Evolutionary conservation across 495 filamentous ascomycete species (phyloP).

Genomic region (Aspergillus asperescens): DNA sequence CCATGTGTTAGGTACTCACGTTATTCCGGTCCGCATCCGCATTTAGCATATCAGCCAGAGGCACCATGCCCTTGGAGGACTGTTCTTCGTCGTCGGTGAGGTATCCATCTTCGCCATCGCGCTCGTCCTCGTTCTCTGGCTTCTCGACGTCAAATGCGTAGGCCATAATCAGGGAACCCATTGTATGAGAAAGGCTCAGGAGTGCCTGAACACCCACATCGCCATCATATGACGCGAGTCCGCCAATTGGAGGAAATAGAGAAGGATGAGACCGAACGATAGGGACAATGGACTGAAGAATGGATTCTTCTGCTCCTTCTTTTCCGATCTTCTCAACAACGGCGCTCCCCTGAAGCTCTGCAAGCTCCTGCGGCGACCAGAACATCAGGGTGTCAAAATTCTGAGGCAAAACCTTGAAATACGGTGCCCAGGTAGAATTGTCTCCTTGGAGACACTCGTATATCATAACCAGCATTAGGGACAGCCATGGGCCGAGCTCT

Average conservation of each 20-base stretch:
- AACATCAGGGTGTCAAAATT: constrained; percentile 87
- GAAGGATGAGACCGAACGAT: constrained; percentile 44
- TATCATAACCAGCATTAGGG: constrained; percentile 74
- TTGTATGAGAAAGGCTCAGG: constrained; percentile 60
- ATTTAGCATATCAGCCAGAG: constrained; percentile 88
- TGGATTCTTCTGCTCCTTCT: constrained; percentile 62
- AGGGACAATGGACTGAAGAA: constrained; percentile 57
- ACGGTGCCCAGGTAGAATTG: constrained; percentile 67
- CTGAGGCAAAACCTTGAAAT: constrained; percentile 74
- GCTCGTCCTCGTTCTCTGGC: constrained; percentile 49
- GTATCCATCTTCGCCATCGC: constrained; percentile 55
- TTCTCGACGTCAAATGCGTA: constrained; percentile 85
- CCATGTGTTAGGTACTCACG: constrained; percentile 32
- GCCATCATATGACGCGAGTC: constrained; percentile 47
- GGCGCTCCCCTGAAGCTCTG: constrained; percentile 69
- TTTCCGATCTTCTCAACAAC: constrained; percentile 76
- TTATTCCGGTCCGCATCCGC: constrained; percentile 83
- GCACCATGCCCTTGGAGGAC: constrained; percentile 77
- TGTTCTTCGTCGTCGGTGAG: constrained; percentile 65
- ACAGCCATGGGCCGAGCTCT: constrained; percentile 49
- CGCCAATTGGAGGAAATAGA: constrained; percentile 43
- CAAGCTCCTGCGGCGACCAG: constrained; percentile 69
- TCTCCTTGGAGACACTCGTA: constrained; percentile 63
- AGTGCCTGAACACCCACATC: constrained; percentile 47
- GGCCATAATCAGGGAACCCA: constrained; percentile 87